Evolutionary conservation across 164 flowering plant genomes (phyloP).

Genomic region (Platanus orientalis): DNA sequence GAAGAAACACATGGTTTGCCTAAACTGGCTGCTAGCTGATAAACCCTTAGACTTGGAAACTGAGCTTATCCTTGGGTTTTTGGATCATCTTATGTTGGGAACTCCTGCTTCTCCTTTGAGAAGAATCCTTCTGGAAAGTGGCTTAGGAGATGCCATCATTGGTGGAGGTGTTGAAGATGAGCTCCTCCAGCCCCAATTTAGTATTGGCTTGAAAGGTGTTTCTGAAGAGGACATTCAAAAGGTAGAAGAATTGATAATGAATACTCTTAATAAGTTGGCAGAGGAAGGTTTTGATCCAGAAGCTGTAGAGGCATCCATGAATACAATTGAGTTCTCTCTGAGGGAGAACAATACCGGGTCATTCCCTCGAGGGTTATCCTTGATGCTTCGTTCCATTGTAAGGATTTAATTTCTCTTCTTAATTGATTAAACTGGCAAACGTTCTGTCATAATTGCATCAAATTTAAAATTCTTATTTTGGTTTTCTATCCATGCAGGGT

Average conservation of each 20-base stretch:
- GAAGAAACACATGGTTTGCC: slow-evolving; percentile 94
- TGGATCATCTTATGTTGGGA: slow-evolving; percentile 95
- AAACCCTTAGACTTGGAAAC: slow-evolving; percentile 90
- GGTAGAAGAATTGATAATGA: slow-evolving; percentile 79
- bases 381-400: slow-evolving; percentile 96
- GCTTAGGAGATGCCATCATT: slow-evolving; percentile 91
- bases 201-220: slow-evolving; percentile 90
- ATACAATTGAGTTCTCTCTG: slow-evolving; percentile 95
- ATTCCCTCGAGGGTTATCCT: slow-evolving; percentile 92
- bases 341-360: slow-evolving; percentile 98
- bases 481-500: slow-evolving; percentile 39
- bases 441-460: background rate
- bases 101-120: slow-evolving; percentile 97
- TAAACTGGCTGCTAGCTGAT: slow-evolving; percentile 95
- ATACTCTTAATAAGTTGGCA: slow-evolving; percentile 57
- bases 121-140: slow-evolving; percentile 84
- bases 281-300: slow-evolving; percentile 88
- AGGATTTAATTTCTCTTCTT: slow-evolving; percentile 12
- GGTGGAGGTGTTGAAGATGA: slow-evolving; percentile 96
- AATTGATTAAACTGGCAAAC: background rate
- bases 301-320: slow-evolving; percentile 97
- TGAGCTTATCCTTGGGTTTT: slow-evolving; percentile 84
- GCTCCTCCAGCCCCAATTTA: slow-evolving; percentile 94
- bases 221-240: slow-evolving; percentile 71
- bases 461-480: slow-evolving; percentile 9